These are phyloP conservation scores for Pyrenophora teres DNA, from an alignment of 2,329 filamentous ascomycete genomes.

Conservation along the genomic window DNA sequence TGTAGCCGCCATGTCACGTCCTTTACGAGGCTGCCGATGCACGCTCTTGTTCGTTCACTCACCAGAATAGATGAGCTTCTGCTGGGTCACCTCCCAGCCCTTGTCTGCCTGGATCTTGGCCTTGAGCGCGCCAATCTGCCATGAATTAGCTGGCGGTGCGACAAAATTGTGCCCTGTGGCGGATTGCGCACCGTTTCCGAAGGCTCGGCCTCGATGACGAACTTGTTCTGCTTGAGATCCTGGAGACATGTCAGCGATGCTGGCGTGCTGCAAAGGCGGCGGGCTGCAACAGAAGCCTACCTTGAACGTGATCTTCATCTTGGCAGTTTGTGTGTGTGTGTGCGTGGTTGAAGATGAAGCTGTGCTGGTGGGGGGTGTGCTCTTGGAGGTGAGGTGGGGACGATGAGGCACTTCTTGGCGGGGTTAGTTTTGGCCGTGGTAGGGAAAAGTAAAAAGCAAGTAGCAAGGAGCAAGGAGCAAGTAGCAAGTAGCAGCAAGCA, in stretches of 20 bases:
- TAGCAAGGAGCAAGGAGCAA: neutral
- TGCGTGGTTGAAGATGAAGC: slow-evolving; percentile 25
- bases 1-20: slow-evolving; percentile 14
- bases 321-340: slow-evolving; percentile 29
- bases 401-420: slow-evolving; percentile 14
- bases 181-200: slow-evolving; percentile 74
- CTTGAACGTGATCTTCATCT: slow-evolving; percentile 75
- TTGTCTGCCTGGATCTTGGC: slow-evolving; percentile 90
- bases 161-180: slow-evolving; percentile 13
- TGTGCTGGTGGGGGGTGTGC: slow-evolving; percentile 31
- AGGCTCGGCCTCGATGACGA: slow-evolving; percentile 92
- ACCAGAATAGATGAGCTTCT: slow-evolving; percentile 99
- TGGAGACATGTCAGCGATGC: slow-evolving; percentile 49
- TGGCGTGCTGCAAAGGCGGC: slow-evolving; percentile 1
- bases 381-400: slow-evolving; percentile 21
- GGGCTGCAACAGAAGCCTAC: slow-evolving; percentile 46
- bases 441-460: slow-evolving; percentile 3
- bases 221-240: slow-evolving; percentile 99
- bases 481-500: neutral
- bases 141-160: slow-evolving; percentile 19
- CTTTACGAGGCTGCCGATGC: slow-evolving; percentile 8
- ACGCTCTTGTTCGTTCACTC: slow-evolving; percentile 39
- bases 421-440: neutral
- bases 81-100: slow-evolving; percentile 86
- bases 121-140: slow-evolving; percentile 85